Base-by-base conservation (phyloP, 305 asterid species). In the Nicotiana rustica region DNA sequence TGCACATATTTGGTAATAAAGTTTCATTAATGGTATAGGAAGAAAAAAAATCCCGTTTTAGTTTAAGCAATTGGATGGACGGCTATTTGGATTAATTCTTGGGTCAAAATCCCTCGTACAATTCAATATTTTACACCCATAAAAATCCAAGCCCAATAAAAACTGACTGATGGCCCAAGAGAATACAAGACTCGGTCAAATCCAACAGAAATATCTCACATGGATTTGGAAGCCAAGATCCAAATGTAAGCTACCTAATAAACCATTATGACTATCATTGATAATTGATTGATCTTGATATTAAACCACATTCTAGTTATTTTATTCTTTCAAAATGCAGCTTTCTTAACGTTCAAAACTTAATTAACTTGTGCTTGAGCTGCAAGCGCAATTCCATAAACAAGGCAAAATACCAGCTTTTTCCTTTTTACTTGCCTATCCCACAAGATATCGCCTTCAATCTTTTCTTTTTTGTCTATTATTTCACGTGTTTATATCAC, bases 151-250 rank as follows among this genome's bases (percentile, higher is more conserved):
- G 19, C 10, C 25, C 49, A 41, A 1, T 15, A 31, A 64, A 64
- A 25, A 25, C 19, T 68, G 77, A 70, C 44, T 71, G 61, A 19
- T 19, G 19, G 19, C n/a, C 38, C 60, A 70, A 70, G 36, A 41
- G n/a, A 10, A 70, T 70, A 44, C 21, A 36, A 36, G 33, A 68
- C 9, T 7, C 60, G 10, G 60, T 12, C 6, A 44, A 44, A 70
- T 70, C 78, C 78, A 44, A 44, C 38, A 71, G 60, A 69, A 47
- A 10, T 38, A 71, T 61, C 19, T 44, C 78, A 71, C 79, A 47
- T 71, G 79, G 61, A 71, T 47, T 71, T 71, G 38, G 61, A 47
- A 71, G 35, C 41, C 61, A 47, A 47, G 25, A 36, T 25, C 79
- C 61, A 21, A 71, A 4, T 47, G 62, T 71, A 17, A 71, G 79